Percentiles rank a stretch among this genome's conserved stretches.
Evolutionary conservation across 2,329 filamentous ascomycete genomes (phyloP).

Genomic region (Cordyceps javanica): DNA sequence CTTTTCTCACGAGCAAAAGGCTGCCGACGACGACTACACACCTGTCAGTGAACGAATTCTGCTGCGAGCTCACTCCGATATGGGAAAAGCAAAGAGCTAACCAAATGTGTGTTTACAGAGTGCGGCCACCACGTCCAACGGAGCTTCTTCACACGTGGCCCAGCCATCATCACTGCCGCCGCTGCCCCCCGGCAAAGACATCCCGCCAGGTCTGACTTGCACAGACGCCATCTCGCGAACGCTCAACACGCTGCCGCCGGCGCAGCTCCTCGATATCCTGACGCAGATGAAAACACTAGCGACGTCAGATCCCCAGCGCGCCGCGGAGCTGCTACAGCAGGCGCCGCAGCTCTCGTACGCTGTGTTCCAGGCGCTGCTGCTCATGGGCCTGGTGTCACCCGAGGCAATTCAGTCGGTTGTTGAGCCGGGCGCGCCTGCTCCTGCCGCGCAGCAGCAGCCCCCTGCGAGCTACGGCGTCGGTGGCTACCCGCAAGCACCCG

Average conservation of each 20-base stretch:
- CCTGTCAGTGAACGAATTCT: constrained; percentile 15
- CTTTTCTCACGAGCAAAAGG: constrained; percentile 87
- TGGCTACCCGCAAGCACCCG: constrained; percentile 28
- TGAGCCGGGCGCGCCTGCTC: constrained; percentile 48
- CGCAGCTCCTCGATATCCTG: constrained; percentile 88
- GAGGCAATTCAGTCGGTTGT: constrained; percentile 76
- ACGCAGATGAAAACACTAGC: constrained; percentile 90
- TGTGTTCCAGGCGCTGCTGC: constrained; percentile 86
- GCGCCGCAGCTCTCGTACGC: constrained; percentile 92
- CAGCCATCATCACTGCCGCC: constrained; percentile 59
- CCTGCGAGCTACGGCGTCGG: constrained; percentile 19
- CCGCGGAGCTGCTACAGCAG: constrained; percentile 78
- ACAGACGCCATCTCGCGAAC: constrained; percentile 90
- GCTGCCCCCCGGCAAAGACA: constrained; percentile 76
- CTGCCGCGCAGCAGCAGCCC: constrained; percentile 29
- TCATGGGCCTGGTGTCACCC: constrained; percentile 88
- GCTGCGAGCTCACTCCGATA: constrained; percentile 15
- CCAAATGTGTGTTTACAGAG: neutral
- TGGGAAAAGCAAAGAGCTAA: constrained; percentile 3
- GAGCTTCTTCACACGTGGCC: constrained; percentile 26
- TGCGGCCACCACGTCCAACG: constrained; percentile 22
- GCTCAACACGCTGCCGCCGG: constrained; percentile 75
- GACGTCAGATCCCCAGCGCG: constrained; percentile 72
- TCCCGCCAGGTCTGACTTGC: constrained; percentile 75
- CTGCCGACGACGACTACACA: constrained; percentile 53